A percentile compares a stretch with the other conserved stretches of the same genome.
Evolutionary conservation across 345 rosid species (phyloP).

Genomic region (Sisymbrium altissimum): DNA sequence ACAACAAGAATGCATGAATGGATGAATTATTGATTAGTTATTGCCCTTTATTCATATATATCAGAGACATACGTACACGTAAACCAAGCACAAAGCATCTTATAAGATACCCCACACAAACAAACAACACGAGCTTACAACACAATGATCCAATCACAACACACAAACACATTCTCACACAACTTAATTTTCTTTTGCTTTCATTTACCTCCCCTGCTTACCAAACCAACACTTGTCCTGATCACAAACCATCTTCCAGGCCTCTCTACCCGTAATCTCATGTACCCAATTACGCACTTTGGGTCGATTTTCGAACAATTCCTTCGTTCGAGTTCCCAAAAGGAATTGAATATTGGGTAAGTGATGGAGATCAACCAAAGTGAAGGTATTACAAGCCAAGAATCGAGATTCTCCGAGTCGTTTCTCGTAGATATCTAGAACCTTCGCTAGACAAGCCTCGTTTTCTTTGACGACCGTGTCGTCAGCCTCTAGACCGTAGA

Average conservation of each 20-base stretch:
- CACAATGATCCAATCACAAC: neutral
- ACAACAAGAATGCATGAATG: neutral
- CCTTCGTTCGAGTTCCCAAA: slow-evolving; percentile 42
- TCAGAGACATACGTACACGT: neutral
- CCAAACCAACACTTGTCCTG: slow-evolving; percentile 20
- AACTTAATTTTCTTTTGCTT: neutral
- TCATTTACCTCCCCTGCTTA: slow-evolving; percentile 9
- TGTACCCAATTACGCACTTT: slow-evolving; percentile 50
- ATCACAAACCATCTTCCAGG: slow-evolving; percentile 64
- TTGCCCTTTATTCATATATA: neutral
- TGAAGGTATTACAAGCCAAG: slow-evolving; percentile 35
- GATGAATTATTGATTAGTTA: neutral
- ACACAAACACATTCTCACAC: neutral
- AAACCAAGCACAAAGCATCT: neutral
- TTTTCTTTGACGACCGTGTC: slow-evolving; percentile 18
- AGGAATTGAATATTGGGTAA: slow-evolving; percentile 38
- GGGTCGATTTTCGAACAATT: slow-evolving; percentile 42
- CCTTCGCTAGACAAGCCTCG: slow-evolving; percentile 33
- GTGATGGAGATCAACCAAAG: slow-evolving; percentile 43
- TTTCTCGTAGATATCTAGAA: slow-evolving; percentile 57
- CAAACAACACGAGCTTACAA: slow-evolving; percentile 5
- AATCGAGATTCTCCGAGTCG: slow-evolving; percentile 26
- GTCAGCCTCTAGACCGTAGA: slow-evolving; percentile 27
- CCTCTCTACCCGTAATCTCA: slow-evolving; percentile 48
- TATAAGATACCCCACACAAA: neutral